Percentiles rank a stretch among this genome's conserved stretches.
Evolutionary conservation across 768 basidiomycete genomes (phyloP).

Genomic region (Lactarius hatsudake): DNA sequence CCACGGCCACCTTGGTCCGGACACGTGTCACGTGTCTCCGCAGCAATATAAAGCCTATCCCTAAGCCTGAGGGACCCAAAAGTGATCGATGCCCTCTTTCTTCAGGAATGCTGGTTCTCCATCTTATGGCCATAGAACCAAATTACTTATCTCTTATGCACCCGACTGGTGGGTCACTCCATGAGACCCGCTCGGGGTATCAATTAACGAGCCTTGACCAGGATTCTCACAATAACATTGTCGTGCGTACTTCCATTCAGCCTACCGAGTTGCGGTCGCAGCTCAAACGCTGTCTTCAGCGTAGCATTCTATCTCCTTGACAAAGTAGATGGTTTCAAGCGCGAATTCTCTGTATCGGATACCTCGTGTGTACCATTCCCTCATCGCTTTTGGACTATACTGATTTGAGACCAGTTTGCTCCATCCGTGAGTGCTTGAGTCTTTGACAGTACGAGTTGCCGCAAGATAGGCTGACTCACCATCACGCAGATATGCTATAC

Average conservation of each 20-base stretch:
- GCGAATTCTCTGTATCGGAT: slow-evolving; percentile 77
- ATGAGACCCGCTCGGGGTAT: not conserved
- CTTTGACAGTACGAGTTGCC: not conserved
- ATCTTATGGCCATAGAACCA: slow-evolving; percentile 19
- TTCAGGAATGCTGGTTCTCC: not conserved
- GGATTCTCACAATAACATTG: slow-evolving; percentile 64
- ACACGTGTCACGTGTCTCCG: not conserved
- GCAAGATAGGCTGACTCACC: not conserved
- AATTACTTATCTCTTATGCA: slow-evolving; percentile 60
- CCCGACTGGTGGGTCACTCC: slow-evolving; percentile 66
- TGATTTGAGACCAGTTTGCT: slow-evolving; percentile 33
- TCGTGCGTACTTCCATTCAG: slow-evolving; percentile 48
- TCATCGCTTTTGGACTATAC: slow-evolving; percentile 26
- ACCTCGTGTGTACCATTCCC: slow-evolving; percentile 52
- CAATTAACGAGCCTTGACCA: slow-evolving; percentile 31
- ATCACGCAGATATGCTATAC: slow-evolving; percentile 54
- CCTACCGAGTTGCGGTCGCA: slow-evolving; percentile 30
- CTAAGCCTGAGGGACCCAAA: not conserved
- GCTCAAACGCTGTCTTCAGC: slow-evolving; percentile 30
- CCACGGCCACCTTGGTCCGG: too few species aligned
- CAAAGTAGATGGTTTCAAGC: slow-evolving; percentile 65
- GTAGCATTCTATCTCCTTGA: slow-evolving; percentile 61
- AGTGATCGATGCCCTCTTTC: slow-evolving; percentile 1
- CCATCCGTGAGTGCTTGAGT: slow-evolving; percentile 36
- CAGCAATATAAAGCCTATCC: not conserved